Base-by-base conservation (phyloP, 441 rosid genomes). In the Pelargonium hybrid region DNA sequence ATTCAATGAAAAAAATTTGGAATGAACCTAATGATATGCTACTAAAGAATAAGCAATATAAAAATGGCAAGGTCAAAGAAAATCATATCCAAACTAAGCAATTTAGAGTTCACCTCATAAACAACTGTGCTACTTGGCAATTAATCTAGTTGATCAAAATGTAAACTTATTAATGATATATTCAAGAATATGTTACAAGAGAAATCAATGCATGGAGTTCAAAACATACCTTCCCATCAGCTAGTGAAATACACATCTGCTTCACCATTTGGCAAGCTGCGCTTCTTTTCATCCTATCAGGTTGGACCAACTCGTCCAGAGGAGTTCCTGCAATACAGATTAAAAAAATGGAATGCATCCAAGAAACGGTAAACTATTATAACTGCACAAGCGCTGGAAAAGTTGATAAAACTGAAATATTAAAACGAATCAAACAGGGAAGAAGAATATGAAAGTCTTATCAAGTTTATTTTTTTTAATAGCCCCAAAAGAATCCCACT, bases 401-500 rank as follows among this genome's bases (percentile, higher is more conserved):
- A 17, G 61, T 54, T n/a, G 18, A 54, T 7, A 54, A 54, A 54
- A 54, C 3, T 6, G 25, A 54, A 54, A 54, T 54, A 54, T 54
- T 54, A 54, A 54, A 54, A 18, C 18, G 61, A 54, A 54, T 54
- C 23, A 54, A 54, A 17, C 23, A 54, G 7, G 61, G 61, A 15
- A 54, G 59, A 52, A 52, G 61, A 54, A 54, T 54, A 54, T 54
- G 61, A 54, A 54, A 54, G 61, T 54, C 61, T 54, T 17, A 18
- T 54, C 23, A 54, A 54, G 13, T n/a, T 54, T 7, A 54, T 4
- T 54, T 54, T 54, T 54, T 18, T 54, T n/a, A 54, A 54, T 54
- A 54, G 11, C 25, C 61, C 39, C 61, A 54, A 54, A 5, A 54
- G 61, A 54, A 54, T 54, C 23, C 61, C 61, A 54, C 61, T 54